Evolutionary conservation across 257 asterid genomes (phyloP).

Genomic region (Craterostigma plantagineum): DNA sequence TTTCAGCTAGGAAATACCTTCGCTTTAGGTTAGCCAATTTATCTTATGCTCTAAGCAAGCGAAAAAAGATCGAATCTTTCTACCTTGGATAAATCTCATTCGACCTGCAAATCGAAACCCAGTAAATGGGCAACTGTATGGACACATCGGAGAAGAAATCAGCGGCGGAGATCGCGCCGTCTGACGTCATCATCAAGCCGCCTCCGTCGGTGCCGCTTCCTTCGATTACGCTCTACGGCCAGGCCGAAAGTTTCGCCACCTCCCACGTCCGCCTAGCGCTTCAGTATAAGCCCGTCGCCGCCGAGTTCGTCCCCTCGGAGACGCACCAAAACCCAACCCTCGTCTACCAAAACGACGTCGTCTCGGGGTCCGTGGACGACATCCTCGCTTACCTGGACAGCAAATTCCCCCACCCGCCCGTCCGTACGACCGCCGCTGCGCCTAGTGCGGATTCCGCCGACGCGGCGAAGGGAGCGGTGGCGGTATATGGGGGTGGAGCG

Average conservation of each 20-base stretch:
- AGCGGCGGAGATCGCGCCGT: constrained; percentile 71
- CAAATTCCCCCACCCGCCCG: constrained; percentile 74
- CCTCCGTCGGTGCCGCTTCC: constrained; percentile 13
- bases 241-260: constrained; percentile 41
- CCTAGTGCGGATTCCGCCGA: constrained; percentile 11
- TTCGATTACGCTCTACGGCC: constrained; percentile 63
- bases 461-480: constrained; percentile 46
- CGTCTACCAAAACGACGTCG: constrained; percentile 43
- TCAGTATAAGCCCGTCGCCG: constrained; percentile 55
- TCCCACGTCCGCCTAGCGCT: constrained; percentile 70
- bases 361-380: constrained; percentile 64
- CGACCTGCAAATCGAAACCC: neutral
- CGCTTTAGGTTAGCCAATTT: neutral
- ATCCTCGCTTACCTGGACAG: constrained; percentile 49
- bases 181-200: constrained; percentile 14
- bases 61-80: neutral
- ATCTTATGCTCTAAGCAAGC: neutral
- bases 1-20: neutral
- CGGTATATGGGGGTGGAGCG: constrained; percentile 43
- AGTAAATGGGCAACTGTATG: constrained; percentile 77
- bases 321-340: constrained; percentile 46
- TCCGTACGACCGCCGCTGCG: constrained; percentile 14
- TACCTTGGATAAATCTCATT: neutral
- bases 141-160: constrained; percentile 29
- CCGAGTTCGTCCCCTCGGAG: constrained; percentile 44